Conservation (phyloP, 2,329 filamentous ascomycete species). For the Cadophora malorum region DNA sequence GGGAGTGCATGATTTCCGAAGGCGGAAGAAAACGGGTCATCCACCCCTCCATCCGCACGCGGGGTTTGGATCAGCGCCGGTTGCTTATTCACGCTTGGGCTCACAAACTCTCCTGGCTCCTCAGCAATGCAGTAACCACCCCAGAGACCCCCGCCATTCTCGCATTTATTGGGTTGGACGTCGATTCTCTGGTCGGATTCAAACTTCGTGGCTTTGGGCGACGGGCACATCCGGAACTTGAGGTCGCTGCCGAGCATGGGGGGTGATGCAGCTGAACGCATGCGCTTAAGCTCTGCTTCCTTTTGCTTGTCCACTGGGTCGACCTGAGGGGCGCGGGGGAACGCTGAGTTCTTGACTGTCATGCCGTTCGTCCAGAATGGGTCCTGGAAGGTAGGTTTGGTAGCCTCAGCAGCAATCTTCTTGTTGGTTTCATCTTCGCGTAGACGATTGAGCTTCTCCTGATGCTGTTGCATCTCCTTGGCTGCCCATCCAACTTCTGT, state of each 20-base stretch:
- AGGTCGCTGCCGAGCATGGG: slow-evolving; percentile 90
- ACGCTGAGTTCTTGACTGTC: slow-evolving; percentile 37
- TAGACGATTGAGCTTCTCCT: slow-evolving; percentile 43
- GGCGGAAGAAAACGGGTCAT: slow-evolving; percentile 46
- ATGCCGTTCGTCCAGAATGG: slow-evolving; percentile 47
- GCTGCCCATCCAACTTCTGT: slow-evolving; percentile 45
- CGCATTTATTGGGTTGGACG: slow-evolving; percentile 59
- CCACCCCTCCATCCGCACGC: slow-evolving; percentile 39
- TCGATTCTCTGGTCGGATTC: slow-evolving; percentile 74
- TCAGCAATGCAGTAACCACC: slow-evolving; percentile 68
- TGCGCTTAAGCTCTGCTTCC: slow-evolving; percentile 52
- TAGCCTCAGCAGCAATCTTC: slow-evolving; percentile 45
- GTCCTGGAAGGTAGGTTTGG: slow-evolving; percentile 43
- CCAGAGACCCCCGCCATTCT: slow-evolving; percentile 75
- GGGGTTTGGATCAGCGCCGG: slow-evolving; percentile 48
- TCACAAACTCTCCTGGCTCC: slow-evolving; percentile 47
- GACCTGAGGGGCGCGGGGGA: slow-evolving; percentile 27
- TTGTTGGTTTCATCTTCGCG: slow-evolving; percentile 45
- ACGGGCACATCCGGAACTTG: slow-evolving; percentile 79
- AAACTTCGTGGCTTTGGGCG: slow-evolving; percentile 83
- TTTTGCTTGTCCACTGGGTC: slow-evolving; percentile 37
- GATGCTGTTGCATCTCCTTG: slow-evolving; percentile 46
- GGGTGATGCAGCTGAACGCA: slow-evolving; percentile 68
- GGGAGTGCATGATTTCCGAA: slow-evolving; percentile 34
- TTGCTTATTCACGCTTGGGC: slow-evolving; percentile 40